phyloP scores from a whole-genome alignment of 345 rosid species.

The Dipteronia sinensis region DNA sequence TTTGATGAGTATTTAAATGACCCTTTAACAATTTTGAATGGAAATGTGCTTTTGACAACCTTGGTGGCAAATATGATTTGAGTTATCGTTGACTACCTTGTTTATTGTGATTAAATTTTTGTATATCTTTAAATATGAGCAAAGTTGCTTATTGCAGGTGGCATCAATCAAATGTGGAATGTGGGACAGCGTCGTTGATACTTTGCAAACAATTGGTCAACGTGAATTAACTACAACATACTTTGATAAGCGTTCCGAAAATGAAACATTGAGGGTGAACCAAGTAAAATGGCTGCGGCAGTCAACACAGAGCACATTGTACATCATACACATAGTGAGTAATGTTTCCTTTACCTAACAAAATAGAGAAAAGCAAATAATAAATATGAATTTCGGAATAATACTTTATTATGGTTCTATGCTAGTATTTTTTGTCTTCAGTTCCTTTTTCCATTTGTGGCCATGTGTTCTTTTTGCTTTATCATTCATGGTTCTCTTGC shows the following conservation, averaged over 20 bases:
- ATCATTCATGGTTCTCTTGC: not conserved
- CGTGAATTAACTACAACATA: conserved; percentile 30
- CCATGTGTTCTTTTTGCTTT: not conserved
- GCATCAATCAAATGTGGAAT: conserved; percentile 70
- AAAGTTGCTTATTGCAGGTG: conserved; percentile 50
- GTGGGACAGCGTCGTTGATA: conserved; percentile 85
- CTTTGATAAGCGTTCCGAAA: conserved; percentile 32
- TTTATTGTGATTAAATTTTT: not conserved
- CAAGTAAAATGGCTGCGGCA: conserved; percentile 30
- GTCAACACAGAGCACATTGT: conserved; percentile 15
- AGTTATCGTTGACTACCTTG: conserved; percentile 6
- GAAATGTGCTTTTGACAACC: not conserved
- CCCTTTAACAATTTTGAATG: not conserved
- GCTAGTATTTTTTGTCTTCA: not conserved
- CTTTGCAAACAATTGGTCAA: conserved; percentile 48
- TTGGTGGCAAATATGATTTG: not conserved
- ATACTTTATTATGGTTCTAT: not conserved
- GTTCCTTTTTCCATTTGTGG: not conserved
- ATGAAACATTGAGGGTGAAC: conserved; percentile 48
- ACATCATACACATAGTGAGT: conserved; percentile 45
- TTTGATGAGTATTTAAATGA: not conserved
- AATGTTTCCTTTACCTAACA: conserved; percentile 13
- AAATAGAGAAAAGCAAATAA: not conserved
- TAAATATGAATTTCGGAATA: not conserved
- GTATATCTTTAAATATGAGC: conserved; percentile 8